Base-by-base conservation (phyloP, 164 flowering plant genomes). In the Piper betle region DNA sequence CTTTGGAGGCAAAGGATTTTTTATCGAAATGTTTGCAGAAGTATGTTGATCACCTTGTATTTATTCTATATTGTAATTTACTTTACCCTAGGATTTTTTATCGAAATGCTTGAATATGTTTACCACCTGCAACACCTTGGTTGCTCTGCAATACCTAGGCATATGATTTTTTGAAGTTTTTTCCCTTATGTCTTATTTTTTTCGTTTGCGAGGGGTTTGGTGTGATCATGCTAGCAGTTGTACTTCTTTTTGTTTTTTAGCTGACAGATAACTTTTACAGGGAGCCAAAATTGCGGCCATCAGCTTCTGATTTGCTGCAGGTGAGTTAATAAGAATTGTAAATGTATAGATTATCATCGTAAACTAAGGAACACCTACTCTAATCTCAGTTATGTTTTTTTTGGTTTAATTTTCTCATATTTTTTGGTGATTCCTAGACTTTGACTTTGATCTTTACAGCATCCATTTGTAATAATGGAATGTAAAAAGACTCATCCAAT, bases 1-100 rank as follows among this genome's bases (percentile, higher is more conserved):
- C 97, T 16, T 52, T 25, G 66, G 96, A 81, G 65, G 97, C 96
- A 71, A 85, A 94, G 68, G 96, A 91, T 76, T 94, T 94, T 74
- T 74, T 94, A 55, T 68, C 82, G 56, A 83, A 84, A 74, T 94
- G 99, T 67, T 70, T 94, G 62, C 92, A 88, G 20, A 80, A 82
- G 99, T 94, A 88, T 62, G 68, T 61, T 46, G 15, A 6, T 39
- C 62, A 3, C 18, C 53, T 46, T 25, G 18, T 18, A 4, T 17
- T 10, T 3, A 9, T 25, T 20, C 18, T 16, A 8, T 54, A 16
- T 54, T 18, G 6, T 54, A 18, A 54, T 9, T 54, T 25, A 25
- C 33, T 25, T 25, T 25, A 25, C 33, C 33, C 33, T 25, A 25
- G 33, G 33, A 25, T 25, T 25, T 25, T 25, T 25, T 25, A 25